phyloP scores from a whole-genome alignment of 208 protist genomes.

The Leishmania gerbilli region DNA sequence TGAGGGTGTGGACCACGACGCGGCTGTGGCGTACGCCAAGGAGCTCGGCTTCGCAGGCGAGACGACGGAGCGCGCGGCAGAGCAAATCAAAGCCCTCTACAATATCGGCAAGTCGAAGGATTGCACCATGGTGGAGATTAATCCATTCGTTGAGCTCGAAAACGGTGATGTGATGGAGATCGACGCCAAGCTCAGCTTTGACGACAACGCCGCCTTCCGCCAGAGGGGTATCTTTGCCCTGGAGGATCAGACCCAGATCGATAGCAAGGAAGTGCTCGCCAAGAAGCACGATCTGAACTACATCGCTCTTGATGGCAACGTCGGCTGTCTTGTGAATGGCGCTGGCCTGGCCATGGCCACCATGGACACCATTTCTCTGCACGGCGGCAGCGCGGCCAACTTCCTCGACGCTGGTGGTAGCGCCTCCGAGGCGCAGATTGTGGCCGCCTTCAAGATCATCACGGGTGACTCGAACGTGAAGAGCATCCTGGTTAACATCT shows the following conservation, averaged over 20 bases:
- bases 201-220: slow-evolving; percentile 98
- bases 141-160: slow-evolving; percentile 97
- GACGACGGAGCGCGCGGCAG: slow-evolving; percentile 75
- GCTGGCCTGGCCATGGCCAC: slow-evolving; percentile 99
- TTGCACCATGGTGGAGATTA: slow-evolving; percentile 99
- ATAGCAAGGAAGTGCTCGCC: slow-evolving; percentile 96
- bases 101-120: slow-evolving; percentile 97
- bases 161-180: slow-evolving; percentile 96
- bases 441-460: slow-evolving; percentile 98
- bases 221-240: slow-evolving; percentile 96
- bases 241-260: slow-evolving; percentile 95
- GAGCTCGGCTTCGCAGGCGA: slow-evolving; percentile 92
- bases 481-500: slow-evolving; percentile 99
- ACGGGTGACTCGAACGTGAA: slow-evolving; percentile 93
- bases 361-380: slow-evolving; percentile 99
- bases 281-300: slow-evolving; percentile 98
- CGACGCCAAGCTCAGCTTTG: slow-evolving; percentile 99
- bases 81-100: slow-evolving; percentile 97
- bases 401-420: slow-evolving; percentile 99
- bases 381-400: slow-evolving; percentile 98
- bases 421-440: slow-evolving; percentile 93
- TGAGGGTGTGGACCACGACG: slow-evolving; percentile 91
- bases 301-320: slow-evolving; percentile 99
- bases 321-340: slow-evolving; percentile 98
- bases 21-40: slow-evolving; percentile 79